Base-by-base conservation (phyloP, 2,329 filamentous ascomycete genomes). In the Aspergillus sp. region DNA sequence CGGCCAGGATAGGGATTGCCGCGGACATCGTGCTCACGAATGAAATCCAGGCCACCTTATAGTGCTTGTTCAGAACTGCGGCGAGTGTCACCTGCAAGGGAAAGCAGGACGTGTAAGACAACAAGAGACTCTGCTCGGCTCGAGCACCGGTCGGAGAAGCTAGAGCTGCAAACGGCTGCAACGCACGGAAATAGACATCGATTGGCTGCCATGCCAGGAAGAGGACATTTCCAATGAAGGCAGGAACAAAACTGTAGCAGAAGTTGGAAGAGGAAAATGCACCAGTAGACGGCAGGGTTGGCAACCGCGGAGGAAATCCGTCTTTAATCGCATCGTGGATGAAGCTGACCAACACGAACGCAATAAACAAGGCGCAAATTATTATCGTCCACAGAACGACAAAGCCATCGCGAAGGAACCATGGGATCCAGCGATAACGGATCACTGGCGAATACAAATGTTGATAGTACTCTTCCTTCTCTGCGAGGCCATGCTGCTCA, bases 251-350 rank as follows among this genome's bases (percentile, higher is more conserved):
- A 65, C 84, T 86, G 79, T 92, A 97, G 54, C 97, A 79, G 77
- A 97, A 97, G 76, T 97, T 92, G 53, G 92, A 91, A 0, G 91
- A 82, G 1, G 91, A 96, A 76, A 96, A 97, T 17, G 89, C 91
- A 25, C 80, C 80, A 0, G 77, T 69, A 3, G 84, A 79, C 1
- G 91, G 86, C 2, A 81, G 79, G 0, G 89, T 87, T 9, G 82
- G 78, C 1, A 97, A 79, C 6, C 83, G 79, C 2, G 93, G 92
- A 6, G 83, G 74, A 74, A 96, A 97, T 8, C 92, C 93, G 7
- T 81, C 74, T 39, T 84, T 78, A 30, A 96, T 82, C 10, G 85
- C 84, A 8, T 83, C 80, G 41, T 89, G 87, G 62, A 93, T 81
- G 74, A 96, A 97, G 63, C 90, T 92, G 62, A 95, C 86, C 51